Conservation (phyloP, 345 rosid species). For the Laguncularia racemosa region DNA sequence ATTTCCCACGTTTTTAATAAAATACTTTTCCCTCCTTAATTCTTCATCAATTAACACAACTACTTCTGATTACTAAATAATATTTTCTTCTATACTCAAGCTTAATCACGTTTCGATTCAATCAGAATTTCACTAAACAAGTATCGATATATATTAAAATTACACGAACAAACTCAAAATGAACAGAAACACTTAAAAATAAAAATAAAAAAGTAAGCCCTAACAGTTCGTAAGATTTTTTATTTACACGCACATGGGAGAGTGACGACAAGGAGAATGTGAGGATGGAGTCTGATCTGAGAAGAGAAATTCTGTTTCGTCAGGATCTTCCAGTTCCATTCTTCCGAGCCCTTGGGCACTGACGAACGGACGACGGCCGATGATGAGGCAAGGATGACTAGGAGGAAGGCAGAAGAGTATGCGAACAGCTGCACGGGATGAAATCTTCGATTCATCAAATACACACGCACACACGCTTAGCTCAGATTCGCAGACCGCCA, state of each 20-base stretch:
- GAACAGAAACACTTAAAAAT: neutral
- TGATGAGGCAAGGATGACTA: neutral
- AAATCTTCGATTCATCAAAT: neutral
- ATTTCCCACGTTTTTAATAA: no score
- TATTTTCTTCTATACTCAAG: no score
- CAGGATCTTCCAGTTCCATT: slow-evolving; percentile 48
- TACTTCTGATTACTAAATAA: no score
- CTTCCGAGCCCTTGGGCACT: slow-evolving; percentile 19
- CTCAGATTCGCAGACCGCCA: neutral
- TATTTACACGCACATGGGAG: slow-evolving; percentile 48
- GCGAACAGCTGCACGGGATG: slow-evolving; percentile 1
- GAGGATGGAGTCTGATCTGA: slow-evolving; percentile 68
- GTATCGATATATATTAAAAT: no score
- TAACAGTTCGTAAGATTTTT: no score
- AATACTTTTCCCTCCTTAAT: no score
- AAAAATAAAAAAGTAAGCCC: neutral
- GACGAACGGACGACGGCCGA: slow-evolving; percentile 1
- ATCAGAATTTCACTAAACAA: no score
- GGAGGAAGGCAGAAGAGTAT: neutral
- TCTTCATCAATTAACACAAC: no score
- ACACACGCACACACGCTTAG: no score
- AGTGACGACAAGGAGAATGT: slow-evolving; percentile 65
- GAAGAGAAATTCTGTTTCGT: slow-evolving; percentile 74
- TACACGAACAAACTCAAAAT: neutral
- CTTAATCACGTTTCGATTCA: no score